Evolutionary conservation across 164 flowering plant genomes (phyloP).

Genomic region (Saururus chinensis): DNA sequence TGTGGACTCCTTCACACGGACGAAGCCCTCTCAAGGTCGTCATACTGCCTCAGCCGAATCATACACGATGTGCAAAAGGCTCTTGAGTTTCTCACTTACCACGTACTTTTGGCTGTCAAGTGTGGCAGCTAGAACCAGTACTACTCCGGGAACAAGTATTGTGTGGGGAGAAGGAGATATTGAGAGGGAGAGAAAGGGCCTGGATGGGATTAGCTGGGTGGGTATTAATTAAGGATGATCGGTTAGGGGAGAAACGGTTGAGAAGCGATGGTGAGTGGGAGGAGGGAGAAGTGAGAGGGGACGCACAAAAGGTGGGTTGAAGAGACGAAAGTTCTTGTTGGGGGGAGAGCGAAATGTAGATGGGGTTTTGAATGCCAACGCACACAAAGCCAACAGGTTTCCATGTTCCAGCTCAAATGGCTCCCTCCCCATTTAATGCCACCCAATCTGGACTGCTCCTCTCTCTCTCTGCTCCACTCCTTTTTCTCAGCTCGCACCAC

Average conservation of each 20-base stretch:
- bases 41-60: too few relatives aligned
- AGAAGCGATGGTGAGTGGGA: neutral
- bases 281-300: neutral
- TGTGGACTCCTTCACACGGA: too few relatives aligned
- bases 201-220: neutral
- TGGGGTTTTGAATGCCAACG: conserved; percentile 3
- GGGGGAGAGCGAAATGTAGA: neutral
- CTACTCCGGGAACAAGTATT: too few relatives aligned
- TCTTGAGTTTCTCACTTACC: too few relatives aligned
- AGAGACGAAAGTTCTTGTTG: neutral
- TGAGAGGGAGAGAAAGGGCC: too few relatives aligned
- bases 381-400: conserved; percentile 1
- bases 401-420: neutral
- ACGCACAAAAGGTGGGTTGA: neutral
- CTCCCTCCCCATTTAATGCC: neutral
- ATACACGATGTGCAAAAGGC: too few relatives aligned
- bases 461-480: neutral
- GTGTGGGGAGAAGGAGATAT: too few relatives aligned
- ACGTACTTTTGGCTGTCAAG: too few relatives aligned
- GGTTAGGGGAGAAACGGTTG: neutral
- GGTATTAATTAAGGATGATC: neutral
- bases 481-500: neutral
- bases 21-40: too few relatives aligned
- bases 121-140: too few relatives aligned
- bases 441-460: neutral